phyloP scores from a whole-genome alignment of 1,139 yeast genomes.

The Meyerozyma elateridarum region DNA sequence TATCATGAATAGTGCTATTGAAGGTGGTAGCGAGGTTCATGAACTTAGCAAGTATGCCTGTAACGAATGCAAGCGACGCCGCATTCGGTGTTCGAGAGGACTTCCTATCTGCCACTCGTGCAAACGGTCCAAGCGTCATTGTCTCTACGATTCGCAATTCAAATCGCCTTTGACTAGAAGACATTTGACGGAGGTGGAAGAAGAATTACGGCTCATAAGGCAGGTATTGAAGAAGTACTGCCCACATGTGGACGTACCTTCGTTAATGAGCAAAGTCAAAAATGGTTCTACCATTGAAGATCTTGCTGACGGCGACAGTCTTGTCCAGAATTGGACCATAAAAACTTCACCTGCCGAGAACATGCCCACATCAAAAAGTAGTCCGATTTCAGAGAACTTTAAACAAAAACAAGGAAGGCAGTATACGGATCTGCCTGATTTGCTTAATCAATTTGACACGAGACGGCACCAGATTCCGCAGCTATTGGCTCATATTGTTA shows the following conservation, averaged over 20 bases:
- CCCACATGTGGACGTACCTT: conserved; percentile 12
- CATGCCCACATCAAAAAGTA: too few relatives aligned
- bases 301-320: too few relatives aligned
- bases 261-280: conserved; percentile 8
- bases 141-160: conserved; percentile 14
- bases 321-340: too few relatives aligned
- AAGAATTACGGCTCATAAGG: too few relatives aligned
- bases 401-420: too few relatives aligned
- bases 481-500: conserved; percentile 8
- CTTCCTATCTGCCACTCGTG: conserved; percentile 15
- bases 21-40: too few relatives aligned
- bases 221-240: conserved; percentile 8
- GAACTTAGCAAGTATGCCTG: too few relatives aligned
- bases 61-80: conserved; percentile 16
- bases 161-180: conserved; percentile 17
- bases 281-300: conserved; percentile 14
- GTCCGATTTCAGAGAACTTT: too few relatives aligned
- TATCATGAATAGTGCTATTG: too few relatives aligned
- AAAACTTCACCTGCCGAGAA: too few relatives aligned
- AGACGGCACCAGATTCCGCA: conserved; percentile 8
- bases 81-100: conserved; percentile 15
- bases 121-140: conserved; percentile 14
- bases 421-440: too few relatives aligned
- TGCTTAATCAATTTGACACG: too few relatives aligned
- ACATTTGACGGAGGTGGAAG: conserved; percentile 18